Evolutionary conservation across 116 monocot genomes (phyloP), one percentile per base, ranked within the genome.

Genomic region (Trichopus zeylanicus): DNA sequence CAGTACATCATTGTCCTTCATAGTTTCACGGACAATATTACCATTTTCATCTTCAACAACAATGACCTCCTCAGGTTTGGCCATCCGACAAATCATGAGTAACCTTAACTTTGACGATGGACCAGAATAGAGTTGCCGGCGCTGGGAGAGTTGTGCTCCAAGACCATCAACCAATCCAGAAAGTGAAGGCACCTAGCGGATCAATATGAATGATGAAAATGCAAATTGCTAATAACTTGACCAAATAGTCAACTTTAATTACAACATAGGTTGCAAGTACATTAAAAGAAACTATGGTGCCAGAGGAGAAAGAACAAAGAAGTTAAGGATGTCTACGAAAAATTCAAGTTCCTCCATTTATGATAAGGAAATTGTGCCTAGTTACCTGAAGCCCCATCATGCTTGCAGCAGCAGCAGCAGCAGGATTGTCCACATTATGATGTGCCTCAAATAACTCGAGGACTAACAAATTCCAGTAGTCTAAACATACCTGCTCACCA

Each of bases 11-110:
- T 91, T 87, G 67, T 98, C 98, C 67, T 91, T 98, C 98, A 98
- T 80, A 15, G 98, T 98, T 76, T 98, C 98, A 28, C 98, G 91
- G 31, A 98, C 98, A 69, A 98, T 98, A 61, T 98, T 98, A 2
- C 98, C 98, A 80, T 98, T 98, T 76, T 98, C 98, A 76, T 98
- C 98, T 72, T 98, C 98, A 47, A 98, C 91, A 68, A 98, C 91
- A 13, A 98, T 62, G 68, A 98, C 98, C 66, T 98, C 98, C 53
- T 98, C 98, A 52, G 98, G 98, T 49, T 98, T 98, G 26, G 98
- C 98, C 98, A 98, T 98, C 9, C 98, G 84, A 70, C 88, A 88
- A 56, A 98, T 88, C 98, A 98, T 98, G 31, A 98, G 84, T 80
- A 82, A 85, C 67, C 98, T 84, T 62, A 98, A 62, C 54, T 98